These are phyloP conservation scores for Chlorella sp. DNA, from an alignment of 139 green algal species.

Conservation along the genomic window DNA sequence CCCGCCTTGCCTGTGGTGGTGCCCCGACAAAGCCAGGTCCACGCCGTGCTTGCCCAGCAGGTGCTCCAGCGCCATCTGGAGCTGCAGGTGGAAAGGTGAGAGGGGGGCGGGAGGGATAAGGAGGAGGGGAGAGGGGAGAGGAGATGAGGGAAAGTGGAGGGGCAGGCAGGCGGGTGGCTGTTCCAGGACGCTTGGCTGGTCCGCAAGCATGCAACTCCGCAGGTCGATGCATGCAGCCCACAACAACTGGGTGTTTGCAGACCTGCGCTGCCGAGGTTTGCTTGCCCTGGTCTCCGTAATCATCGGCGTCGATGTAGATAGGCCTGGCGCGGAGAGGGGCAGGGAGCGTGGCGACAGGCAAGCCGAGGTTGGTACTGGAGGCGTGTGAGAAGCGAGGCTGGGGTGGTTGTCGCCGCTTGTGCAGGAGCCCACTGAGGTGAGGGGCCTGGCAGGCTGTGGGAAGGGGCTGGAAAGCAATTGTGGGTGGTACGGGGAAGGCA, in stretches of 20 bases:
- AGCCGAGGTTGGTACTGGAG: no score
- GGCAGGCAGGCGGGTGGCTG: not conserved
- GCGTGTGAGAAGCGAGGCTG: no score
- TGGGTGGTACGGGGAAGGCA: no score
- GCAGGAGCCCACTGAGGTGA: no score
- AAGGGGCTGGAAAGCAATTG: no score
- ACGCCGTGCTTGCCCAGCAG: conserved; percentile 36
- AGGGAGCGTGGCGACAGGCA: no score
- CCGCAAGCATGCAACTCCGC: no score
- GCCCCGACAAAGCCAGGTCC: conserved; percentile 66
- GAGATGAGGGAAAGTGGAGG: not conserved
- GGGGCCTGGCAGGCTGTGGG: no score
- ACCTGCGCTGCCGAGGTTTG: conserved; percentile 3
- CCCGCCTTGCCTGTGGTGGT: conserved; percentile 58
- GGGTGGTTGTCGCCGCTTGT: no score
- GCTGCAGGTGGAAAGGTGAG: not conserved
- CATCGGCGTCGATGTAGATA: not conserved
- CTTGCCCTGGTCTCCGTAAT: conserved; percentile 5
- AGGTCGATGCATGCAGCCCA: not conserved
- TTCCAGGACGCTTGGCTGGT: not conserved
- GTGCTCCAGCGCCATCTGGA: conserved; percentile 9
- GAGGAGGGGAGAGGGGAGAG: not conserved
- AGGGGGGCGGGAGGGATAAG: no score
- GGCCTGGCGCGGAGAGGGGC: not conserved
- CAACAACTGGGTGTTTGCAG: not conserved